Evolutionary conservation across 208 protist genomes (phyloP).

Genomic region (Naegleria gruberi): DNA sequence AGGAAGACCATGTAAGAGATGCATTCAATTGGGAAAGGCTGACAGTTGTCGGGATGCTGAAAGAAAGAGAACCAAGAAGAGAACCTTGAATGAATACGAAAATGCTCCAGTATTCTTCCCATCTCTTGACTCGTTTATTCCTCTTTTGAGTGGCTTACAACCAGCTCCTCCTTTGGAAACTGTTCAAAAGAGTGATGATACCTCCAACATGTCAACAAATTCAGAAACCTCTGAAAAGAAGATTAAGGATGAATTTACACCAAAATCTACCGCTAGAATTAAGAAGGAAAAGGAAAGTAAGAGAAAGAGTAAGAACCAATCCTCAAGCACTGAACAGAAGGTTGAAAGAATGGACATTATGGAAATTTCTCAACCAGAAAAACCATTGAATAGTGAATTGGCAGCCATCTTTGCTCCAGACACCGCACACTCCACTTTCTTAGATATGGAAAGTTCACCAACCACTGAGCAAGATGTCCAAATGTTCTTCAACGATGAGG

Average conservation of each 20-base stretch:
- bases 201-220: neutral
- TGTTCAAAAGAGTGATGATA: neutral
- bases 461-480: neutral
- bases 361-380: neutral
- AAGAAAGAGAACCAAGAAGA: constrained; percentile 14
- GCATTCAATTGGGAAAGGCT: neutral
- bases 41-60: constrained; percentile 9
- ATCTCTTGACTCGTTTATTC: neutral
- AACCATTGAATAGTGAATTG: neutral
- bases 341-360: neutral
- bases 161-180: neutral
- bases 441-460: neutral
- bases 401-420: neutral
- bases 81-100: neutral
- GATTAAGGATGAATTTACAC: neutral
- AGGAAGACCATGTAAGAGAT: constrained; percentile 16
- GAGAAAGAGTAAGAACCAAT: neutral
- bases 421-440: neutral
- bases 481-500: neutral
- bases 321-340: neutral
- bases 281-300: neutral
- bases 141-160: neutral
- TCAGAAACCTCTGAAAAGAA: neutral
- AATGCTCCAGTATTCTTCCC: neutral
- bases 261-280: neutral